Percentiles rank a stretch among this genome's conserved stretches.
Conservation (phyloP, 192 early-diverging fungal species). For the Linnemannia elongata region DNA sequence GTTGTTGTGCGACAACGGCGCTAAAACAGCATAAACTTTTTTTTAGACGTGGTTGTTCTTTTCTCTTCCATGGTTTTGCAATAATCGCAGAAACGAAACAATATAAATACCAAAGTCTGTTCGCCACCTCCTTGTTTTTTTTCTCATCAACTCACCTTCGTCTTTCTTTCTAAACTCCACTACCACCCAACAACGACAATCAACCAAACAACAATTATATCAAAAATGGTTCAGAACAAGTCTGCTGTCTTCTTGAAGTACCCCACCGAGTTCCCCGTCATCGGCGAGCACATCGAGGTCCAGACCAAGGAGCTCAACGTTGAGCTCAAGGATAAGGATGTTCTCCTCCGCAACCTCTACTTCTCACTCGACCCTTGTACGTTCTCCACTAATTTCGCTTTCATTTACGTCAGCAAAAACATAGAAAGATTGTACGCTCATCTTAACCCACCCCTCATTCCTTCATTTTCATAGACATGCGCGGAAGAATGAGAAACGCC, state of each 20-base stretch:
- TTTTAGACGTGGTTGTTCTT: too few species aligned
- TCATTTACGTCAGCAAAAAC: constrained; percentile 49
- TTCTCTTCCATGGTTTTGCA: background rate
- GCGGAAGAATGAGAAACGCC: constrained; percentile 42
- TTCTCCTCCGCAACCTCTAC: constrained; percentile 74
- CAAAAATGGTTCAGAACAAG: constrained; percentile 63
- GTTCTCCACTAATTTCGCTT: constrained; percentile 47
- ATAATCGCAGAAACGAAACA: background rate
- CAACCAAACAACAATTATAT: background rate
- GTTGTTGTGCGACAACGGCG: background rate
- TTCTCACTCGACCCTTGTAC: constrained; percentile 88
- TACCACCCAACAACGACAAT: background rate
- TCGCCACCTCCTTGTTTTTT: background rate
- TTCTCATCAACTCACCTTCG: background rate
- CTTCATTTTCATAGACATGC: constrained; percentile 32
- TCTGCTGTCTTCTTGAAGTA: constrained; percentile 60
- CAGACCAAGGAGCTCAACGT: constrained; percentile 60
- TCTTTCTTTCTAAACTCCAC: background rate
- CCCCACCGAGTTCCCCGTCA: constrained; percentile 58
- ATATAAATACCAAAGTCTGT: background rate
- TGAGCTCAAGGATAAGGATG: constrained; percentile 61
- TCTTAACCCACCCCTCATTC: background rate
- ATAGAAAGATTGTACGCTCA: background rate
- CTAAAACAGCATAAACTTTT: background rate
- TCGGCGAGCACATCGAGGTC: constrained; percentile 67